Percentiles rank a stretch among this genome's conserved stretches.
These are phyloP conservation scores for Gorgonomyces haynaldii DNA, from an alignment of 192 early-diverging fungal species.

Conservation along the genomic window DNA sequence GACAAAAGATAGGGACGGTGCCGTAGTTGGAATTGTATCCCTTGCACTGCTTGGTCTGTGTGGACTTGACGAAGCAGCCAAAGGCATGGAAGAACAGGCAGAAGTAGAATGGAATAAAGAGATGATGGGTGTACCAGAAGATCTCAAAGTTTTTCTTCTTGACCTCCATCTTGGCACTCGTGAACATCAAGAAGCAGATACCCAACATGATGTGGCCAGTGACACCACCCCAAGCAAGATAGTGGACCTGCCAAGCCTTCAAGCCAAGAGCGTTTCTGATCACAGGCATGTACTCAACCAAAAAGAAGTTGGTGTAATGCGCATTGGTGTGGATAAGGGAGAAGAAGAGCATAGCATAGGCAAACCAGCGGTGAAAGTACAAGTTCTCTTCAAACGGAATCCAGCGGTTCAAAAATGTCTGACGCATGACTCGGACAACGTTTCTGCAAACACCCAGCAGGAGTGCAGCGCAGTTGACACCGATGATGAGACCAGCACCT, in stretches of 20 bases:
- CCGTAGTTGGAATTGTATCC: constrained; percentile 9
- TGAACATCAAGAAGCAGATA: constrained; percentile 38
- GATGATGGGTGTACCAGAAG: constrained; percentile 73
- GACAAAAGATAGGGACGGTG: constrained; percentile 27
- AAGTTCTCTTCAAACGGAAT: constrained; percentile 48
- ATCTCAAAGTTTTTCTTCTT: constrained; percentile 53
- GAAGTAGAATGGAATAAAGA: constrained; percentile 55
- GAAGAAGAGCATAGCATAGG: constrained; percentile 50
- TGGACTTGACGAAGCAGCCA: constrained; percentile 36
- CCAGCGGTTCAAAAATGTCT: constrained; percentile 3
- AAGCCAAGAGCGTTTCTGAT: too few relatives aligned
- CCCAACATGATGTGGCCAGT: constrained; percentile 58
- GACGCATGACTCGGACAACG: constrained; percentile 1
- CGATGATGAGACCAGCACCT: constrained; percentile 44
- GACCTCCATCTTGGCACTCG: constrained; percentile 22
- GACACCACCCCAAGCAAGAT: constrained; percentile 22
- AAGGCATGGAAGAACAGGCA: constrained; percentile 58
- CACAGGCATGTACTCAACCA: constrained; percentile 6
- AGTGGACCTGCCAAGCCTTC: constrained; percentile 13
- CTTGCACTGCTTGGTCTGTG: constrained; percentile 18
- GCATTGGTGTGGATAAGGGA: constrained; percentile 40
- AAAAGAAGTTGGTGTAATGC: constrained; percentile 42
- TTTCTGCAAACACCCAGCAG: constrained; percentile 44
- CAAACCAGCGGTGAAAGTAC: constrained; percentile 50
- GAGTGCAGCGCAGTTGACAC: constrained; percentile 39